A percentile compares a stretch with the other conserved stretches of the same genome.
phyloP scores from a whole-genome alignment of 768 basidiomycete species.

The Agrocybe pediades region DNA sequence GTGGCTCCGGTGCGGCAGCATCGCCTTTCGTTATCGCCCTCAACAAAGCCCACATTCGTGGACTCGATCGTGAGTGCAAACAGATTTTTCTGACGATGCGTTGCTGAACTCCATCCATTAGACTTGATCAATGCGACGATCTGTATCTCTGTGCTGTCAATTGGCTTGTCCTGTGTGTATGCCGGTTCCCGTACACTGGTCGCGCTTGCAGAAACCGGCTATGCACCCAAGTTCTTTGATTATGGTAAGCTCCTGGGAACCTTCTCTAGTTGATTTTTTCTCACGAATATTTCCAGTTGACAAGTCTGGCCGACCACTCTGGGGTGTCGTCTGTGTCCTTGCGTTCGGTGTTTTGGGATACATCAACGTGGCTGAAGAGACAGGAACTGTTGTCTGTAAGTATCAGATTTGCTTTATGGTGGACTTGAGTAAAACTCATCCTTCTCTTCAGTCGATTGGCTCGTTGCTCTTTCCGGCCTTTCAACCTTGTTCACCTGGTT shows the following conservation, averaged over 20 bases:
- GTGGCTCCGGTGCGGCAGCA: constrained; percentile 39
- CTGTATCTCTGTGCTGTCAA: constrained; percentile 47
- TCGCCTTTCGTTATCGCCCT: constrained; percentile 50
- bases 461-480: constrained; percentile 46
- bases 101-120: constrained; percentile 6
- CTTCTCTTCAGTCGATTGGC: constrained; percentile 37
- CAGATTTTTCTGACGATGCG: background rate
- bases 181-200: constrained; percentile 47
- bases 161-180: constrained; percentile 47
- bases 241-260: constrained; percentile 25
- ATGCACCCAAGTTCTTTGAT: constrained; percentile 43
- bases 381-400: constrained; percentile 42
- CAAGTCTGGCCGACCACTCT: constrained; percentile 49
- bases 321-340: constrained; percentile 37
- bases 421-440: background rate
- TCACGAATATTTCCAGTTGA: constrained; percentile 25
- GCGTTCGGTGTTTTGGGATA: constrained; percentile 42
- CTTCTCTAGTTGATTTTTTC: background rate
- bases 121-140: constrained; percentile 46
- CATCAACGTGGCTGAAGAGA: constrained; percentile 32
- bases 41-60: constrained; percentile 39
- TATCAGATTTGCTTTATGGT: background rate
- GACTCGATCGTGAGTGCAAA: constrained; percentile 37
- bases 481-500: constrained; percentile 49
- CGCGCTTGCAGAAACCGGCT: constrained; percentile 48